A percentile compares a stretch with the other conserved stretches of the same genome.
phyloP scores from a whole-genome alignment of 768 basidiomycete genomes.

The Pisolithus marmoratus region DNA sequence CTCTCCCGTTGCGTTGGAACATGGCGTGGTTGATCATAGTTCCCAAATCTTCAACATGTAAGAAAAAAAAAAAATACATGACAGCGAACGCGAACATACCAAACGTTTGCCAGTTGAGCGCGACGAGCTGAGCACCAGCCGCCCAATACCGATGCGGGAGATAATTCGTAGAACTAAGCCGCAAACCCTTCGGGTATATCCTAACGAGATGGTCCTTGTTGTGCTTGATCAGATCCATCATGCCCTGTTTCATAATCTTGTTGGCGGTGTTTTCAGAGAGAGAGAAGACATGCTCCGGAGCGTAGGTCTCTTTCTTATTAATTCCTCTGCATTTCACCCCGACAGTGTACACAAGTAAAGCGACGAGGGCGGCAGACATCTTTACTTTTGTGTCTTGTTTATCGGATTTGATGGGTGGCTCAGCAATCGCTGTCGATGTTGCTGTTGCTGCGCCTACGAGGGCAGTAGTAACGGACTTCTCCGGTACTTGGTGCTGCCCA shows the following conservation, averaged over 20 bases:
- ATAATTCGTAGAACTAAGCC: slow-evolving; percentile 83
- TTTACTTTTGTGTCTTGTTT: slow-evolving; percentile 39
- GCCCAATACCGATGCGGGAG: slow-evolving; percentile 88
- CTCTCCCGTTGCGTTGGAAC: slow-evolving; percentile 87
- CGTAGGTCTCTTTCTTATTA: slow-evolving; percentile 80
- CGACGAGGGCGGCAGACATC: slow-evolving; percentile 70
- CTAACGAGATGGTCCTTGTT: slow-evolving; percentile 76
- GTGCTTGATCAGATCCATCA: slow-evolving; percentile 79
- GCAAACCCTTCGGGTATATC: slow-evolving; percentile 79
- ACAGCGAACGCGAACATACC: slow-evolving; percentile 43
- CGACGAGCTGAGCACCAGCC: slow-evolving; percentile 82
- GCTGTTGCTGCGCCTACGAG: slow-evolving; percentile 7
- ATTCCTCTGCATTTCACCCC: slow-evolving; percentile 93
- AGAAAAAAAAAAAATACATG: not conserved
- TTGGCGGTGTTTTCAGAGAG: slow-evolving; percentile 81
- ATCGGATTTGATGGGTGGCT: slow-evolving; percentile 11
- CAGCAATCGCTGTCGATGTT: slow-evolving; percentile 12
- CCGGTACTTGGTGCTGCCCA: slow-evolving; percentile 19
- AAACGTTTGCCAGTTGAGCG: slow-evolving; percentile 96
- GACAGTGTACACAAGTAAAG: slow-evolving; percentile 87
- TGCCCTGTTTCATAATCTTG: slow-evolving; percentile 63
- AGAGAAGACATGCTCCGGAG: slow-evolving; percentile 86
- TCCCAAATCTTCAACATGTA: slow-evolving; percentile 63
- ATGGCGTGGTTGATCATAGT: slow-evolving; percentile 92
- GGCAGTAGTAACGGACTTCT: slow-evolving; percentile 11